phyloP scores from a whole-genome alignment of 257 asterid species.

The Gardenia jasminoides region DNA sequence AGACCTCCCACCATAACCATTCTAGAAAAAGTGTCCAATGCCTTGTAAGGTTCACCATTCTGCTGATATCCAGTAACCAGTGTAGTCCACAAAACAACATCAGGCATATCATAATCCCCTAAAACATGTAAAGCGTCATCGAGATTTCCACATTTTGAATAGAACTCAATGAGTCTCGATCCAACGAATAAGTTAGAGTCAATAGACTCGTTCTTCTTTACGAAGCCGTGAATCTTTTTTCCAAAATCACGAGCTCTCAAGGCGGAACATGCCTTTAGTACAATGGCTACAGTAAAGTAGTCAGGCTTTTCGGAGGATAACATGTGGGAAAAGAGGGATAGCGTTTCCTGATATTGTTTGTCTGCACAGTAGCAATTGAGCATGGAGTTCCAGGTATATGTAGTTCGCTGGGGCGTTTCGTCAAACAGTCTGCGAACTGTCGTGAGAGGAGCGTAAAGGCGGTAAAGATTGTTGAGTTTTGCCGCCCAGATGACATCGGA shows the following conservation, averaged over 20 bases:
- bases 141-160: constrained; percentile 64
- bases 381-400: constrained; percentile 39
- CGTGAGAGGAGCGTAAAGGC: constrained; percentile 14
- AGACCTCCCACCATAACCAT: constrained; percentile 33
- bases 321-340: constrained; percentile 40
- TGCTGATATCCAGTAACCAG: constrained; percentile 62
- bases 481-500: constrained; percentile 29
- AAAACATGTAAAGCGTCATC: constrained; percentile 54
- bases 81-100: constrained; percentile 67
- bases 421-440: constrained; percentile 62
- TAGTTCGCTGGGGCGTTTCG: constrained; percentile 50
- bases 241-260: constrained; percentile 44
- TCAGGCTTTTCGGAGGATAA: constrained; percentile 40
- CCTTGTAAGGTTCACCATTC: constrained; percentile 40
- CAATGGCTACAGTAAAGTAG: constrained; percentile 38
- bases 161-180: constrained; percentile 55
- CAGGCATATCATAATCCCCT: constrained; percentile 59
- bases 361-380: constrained; percentile 39
- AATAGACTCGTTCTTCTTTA: constrained; percentile 35
- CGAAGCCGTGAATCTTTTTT: constrained; percentile 54
- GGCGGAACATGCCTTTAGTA: constrained; percentile 63
- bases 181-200: constrained; percentile 58
- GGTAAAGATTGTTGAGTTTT: constrained; percentile 27
- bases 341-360: constrained; percentile 38
- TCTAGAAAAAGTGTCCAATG: constrained; percentile 42